Evolutionary conservation across 2,329 filamentous ascomycete genomes (phyloP), one percentile per base, ranked within the genome.

Genomic region (Monosporascus sp.): DNA sequence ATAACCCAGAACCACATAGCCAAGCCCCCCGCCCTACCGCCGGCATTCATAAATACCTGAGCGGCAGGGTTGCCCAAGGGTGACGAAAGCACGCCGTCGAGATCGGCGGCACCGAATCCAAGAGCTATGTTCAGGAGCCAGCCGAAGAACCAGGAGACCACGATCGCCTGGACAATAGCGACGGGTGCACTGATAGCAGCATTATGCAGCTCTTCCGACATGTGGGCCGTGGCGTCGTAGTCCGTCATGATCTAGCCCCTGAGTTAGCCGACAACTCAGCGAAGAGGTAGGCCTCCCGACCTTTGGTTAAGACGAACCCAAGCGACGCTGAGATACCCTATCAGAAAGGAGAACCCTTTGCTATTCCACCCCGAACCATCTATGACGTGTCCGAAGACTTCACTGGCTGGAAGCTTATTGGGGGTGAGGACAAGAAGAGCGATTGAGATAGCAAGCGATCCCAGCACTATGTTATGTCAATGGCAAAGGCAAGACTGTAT

Each of bases 141-240:
- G n/a, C 83, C 83, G 9, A 84, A 72, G 3, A 76, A 58, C 0
- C 82, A 82, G 3, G 81, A 83, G 8, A 85, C 76, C 2, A 82
- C 65, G n/a, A 84, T 80, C 2, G 82, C 81, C 37, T 72, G 73
- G 54, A 76, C 70, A 52, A 86, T 87, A 5, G 83, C 82, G 17
- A 80, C 66, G 3, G 83, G 83, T 0, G 82, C 83, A 54, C 75
- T 74, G 49, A 81, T 73, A 2, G 81, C 82, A 6, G 83, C 82
- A 63, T 86, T 79, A 58, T 84, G 81, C 0, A 81, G 85, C 68
- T 87, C 83, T 71, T 86, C 83, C 2, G 82, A 84, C 78, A 87
- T 85, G 61, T 86, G 83, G 6, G 83, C 85, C 11, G 83, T 87
- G 46, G 79, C 82, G 59, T 86, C 83, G 63, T 85, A 86, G 63